Base-by-base conservation (phyloP, 805 yeast species). In the Kuraishia ogatae region DNA sequence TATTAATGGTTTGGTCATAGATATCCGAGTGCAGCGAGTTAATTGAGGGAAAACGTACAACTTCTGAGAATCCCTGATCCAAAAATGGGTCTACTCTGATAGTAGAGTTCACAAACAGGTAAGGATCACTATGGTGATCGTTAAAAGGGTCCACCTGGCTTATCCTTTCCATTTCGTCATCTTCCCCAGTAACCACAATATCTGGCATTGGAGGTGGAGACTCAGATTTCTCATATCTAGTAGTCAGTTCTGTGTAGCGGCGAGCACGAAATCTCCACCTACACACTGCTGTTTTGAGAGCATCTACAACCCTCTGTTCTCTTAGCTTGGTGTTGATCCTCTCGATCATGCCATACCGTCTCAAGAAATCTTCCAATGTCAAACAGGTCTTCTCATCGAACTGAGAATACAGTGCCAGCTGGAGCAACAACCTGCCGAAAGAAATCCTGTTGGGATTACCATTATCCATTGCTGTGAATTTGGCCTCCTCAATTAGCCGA, bases 361-460 rank as follows among this genome's bases (percentile, higher is more conserved):
- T 86, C 60, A 87, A 75, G 64, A 81, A 87, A 59, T 87, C 90
- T 59, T 83, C 84, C 64, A 87, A 75, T 52, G 85, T 85, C 59
- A 89, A 73, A 67, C 96, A 89, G 59, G 84, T 84, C 52, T 86
- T 83, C 21, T 89, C 85, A 59, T 89, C 86, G 71, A 90, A 88
- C 50, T 84, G 76, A 2, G 87, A 81, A 68, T 89, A 90, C 51
- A 89, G 74, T 0, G 97, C 96, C 46, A 91, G 74, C 60, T 82
- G 84, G 29, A 82, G 68, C 46, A 92, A 67, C 19, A 89, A 64
- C 53, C 83, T 73, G 15, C 80, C 76, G 68, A 90, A 90, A 2
- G 84, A 75, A 8, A 90, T 78, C 1, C 87, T 88, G 0, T 78
- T 78, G n/a, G 78, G 82, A 19, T 78, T 74, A 52, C 78, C 74